These are phyloP conservation scores for Ophiostoma sp. DNA, from an alignment of 2,329 filamentous ascomycete species.

Conservation along the genomic window DNA sequence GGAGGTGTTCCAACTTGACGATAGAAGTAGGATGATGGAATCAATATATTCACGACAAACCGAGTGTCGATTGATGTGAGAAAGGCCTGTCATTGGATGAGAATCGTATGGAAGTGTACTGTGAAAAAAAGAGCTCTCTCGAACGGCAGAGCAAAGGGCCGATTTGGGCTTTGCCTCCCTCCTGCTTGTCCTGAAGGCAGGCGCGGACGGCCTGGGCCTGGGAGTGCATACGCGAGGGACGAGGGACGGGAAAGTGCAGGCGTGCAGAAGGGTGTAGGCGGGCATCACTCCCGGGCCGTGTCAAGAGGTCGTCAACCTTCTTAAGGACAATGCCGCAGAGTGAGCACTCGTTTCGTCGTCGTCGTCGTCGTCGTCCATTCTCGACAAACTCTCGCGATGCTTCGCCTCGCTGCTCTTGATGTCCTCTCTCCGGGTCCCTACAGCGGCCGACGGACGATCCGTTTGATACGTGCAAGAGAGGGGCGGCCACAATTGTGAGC, in stretches of 20 bases:
- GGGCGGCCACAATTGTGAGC: not conserved
- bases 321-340: not conserved
- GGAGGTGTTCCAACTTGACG: not conserved
- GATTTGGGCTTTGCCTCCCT: not conserved
- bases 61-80: not conserved
- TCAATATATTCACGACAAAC: not conserved
- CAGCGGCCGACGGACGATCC: not conserved
- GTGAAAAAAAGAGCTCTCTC: too few relatives aligned
- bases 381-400: not conserved
- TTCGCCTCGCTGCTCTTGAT: not conserved
- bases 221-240: not conserved
- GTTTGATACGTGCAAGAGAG: slow-evolving; percentile 4
- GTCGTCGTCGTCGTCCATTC: too few relatives aligned
- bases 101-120: too few relatives aligned
- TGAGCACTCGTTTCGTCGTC: not conserved
- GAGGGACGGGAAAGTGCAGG: not conserved
- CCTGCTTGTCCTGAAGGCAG: not conserved
- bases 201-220: not conserved
- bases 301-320: not conserved
- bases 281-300: not conserved
- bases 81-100: not conserved
- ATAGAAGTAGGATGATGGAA: not conserved
- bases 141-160: not conserved
- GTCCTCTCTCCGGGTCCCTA: not conserved
- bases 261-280: not conserved